A percentile compares a stretch with the other conserved stretches of the same genome.
phyloP scores from a whole-genome alignment of 805 yeast genomes.

The Hanseniaspora valbyensis region DNA sequence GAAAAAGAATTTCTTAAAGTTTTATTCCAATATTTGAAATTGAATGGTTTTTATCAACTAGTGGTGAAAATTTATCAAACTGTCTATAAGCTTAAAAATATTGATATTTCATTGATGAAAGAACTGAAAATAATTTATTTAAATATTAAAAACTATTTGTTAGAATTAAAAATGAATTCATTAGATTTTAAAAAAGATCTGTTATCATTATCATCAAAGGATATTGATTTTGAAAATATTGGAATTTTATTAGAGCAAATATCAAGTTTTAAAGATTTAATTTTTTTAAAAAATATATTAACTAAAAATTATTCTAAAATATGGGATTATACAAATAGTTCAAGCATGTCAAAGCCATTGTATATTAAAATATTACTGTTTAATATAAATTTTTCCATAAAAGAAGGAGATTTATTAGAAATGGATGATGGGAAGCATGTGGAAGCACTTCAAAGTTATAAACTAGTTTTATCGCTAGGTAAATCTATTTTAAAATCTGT shows the following conservation, averaged over 20 bases:
- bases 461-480: conserved; percentile 40
- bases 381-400: conserved; percentile 20
- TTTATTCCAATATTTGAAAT: conserved; percentile 23
- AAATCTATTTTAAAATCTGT: conserved; percentile 41
- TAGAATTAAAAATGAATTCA: background rate
- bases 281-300: conserved; percentile 17
- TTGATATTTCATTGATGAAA: background rate
- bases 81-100: background rate
- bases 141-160: background rate
- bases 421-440: conserved; percentile 17
- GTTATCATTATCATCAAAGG: background rate
- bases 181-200: background rate
- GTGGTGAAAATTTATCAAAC: conserved; percentile 15
- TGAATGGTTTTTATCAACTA: conserved; percentile 23
- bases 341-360: conserved; percentile 18
- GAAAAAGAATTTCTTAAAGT: conserved; percentile 22
- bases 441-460: conserved; percentile 32
- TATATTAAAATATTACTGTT: conserved; percentile 21
- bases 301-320: conserved; percentile 20
- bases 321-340: conserved; percentile 23
- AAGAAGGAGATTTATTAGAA: conserved; percentile 4
- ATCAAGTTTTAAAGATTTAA: background rate
- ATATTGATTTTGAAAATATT: conserved; percentile 5
- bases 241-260: background rate
- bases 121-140: background rate